Evolutionary conservation across 1,139 yeast genomes (phyloP), one percentile per base, ranked within the genome.

Genomic region (Hyphopichia khmerensis): DNA sequence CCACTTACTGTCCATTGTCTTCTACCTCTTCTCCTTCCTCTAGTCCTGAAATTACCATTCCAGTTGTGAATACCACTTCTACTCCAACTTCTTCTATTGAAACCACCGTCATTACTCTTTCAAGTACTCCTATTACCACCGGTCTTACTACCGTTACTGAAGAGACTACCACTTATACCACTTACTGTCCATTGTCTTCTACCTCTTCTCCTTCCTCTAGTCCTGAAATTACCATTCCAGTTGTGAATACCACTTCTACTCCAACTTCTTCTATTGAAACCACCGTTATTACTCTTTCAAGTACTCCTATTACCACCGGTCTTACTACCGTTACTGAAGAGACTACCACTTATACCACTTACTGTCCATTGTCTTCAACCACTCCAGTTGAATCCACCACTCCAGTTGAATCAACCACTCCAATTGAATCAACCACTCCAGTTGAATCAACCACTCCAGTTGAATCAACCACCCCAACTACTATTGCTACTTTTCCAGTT

Each of bases 401-500:
- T 21, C 24, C 24, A 21, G 8, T 8, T 21, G 24, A 21, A 21
- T 5, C 24, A 6, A 36, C 51, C 34, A 59, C 53, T 33, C 61
- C 57, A 40, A 45, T 52, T 15, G 55, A 5, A 6, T 8, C 24
- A 21, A 21, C 54, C 33, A 59, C 59, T 24, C 48, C 2, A 4
- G 16, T 8, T 21, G 24, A 21, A 21, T 5, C 24, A 6, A 36
- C 51, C 34, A 59, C 53, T 33, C 61, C 57, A 40, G 45, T 52
- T 15, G 55, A 5, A 6, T 8, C 24, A 21, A 21, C 54, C 33
- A 59, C 53, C 36, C 58, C 56, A 31, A 54, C 55, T 40, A 51
- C 50, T 16, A n/a, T 4, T 17, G 23, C 21, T n/a, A 9, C 36
- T 11, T 13, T 27, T 23, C 26, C 10, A 24, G 34, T 4, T 17